Evolutionary conservation across 495 filamentous ascomycete genomes (phyloP).

Genomic region (Geopyxis carbonaria): DNA sequence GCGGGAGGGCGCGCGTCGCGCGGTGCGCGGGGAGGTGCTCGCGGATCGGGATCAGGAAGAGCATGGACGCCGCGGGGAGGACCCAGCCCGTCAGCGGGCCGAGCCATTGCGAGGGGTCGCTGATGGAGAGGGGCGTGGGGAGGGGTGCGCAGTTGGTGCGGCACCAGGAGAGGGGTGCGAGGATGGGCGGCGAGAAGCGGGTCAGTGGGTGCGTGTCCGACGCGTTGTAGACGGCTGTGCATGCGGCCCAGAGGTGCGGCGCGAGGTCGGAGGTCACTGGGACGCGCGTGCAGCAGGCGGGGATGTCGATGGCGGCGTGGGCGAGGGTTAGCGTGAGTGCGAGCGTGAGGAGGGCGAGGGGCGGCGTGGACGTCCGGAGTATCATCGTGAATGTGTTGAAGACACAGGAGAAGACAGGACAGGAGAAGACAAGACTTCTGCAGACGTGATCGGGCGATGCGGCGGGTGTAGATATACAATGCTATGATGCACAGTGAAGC

Average conservation of each 20-base stretch:
- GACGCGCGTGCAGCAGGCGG: conserved; percentile 16
- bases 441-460: no score
- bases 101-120: conserved; percentile 19
- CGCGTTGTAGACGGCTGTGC: conserved; percentile 12
- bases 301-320: conserved; percentile 6
- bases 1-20: not conserved
- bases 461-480: no score
- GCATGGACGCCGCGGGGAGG: conserved; percentile 17
- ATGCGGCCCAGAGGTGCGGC: conserved; percentile 16
- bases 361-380: no score
- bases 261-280: conserved; percentile 13
- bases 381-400: no score
- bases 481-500: no score
- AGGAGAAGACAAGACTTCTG: no score
- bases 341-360: no score
- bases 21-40: conserved; percentile 15
- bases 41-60: conserved; percentile 18
- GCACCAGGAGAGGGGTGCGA: conserved; percentile 17
- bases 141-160: conserved; percentile 11
- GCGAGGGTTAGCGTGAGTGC: no score
- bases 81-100: conserved; percentile 19
- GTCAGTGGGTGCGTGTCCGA: conserved; percentile 19
- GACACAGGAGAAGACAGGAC: no score
- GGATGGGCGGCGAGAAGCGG: conserved; percentile 15
- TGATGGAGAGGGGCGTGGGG: conserved; percentile 9